These are phyloP conservation scores for Suillus spraguei DNA, from an alignment of 768 basidiomycete species.

Conservation along the genomic window DNA sequence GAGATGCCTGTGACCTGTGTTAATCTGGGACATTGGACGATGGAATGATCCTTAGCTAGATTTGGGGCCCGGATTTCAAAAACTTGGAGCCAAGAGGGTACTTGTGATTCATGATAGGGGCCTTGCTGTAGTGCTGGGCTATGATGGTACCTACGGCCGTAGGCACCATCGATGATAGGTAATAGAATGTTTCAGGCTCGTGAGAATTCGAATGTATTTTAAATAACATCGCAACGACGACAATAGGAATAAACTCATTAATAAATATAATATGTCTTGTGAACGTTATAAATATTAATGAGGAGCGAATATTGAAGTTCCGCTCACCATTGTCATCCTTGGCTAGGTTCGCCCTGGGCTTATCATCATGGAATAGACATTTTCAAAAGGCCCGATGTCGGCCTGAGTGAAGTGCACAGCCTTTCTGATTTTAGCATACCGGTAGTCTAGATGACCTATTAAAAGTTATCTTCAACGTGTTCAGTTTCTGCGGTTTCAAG, in stretches of 20 bases:
- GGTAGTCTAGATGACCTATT: not conserved
- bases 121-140: not conserved
- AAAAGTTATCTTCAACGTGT: not conserved
- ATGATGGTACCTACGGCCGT: not conserved
- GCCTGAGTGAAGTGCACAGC: not conserved
- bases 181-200: too few relatives aligned
- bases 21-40: not conserved
- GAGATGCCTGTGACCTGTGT: not conserved
- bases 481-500: not conserved
- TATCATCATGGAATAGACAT: not conserved
- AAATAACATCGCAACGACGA: too few relatives aligned
- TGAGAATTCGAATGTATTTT: too few relatives aligned
- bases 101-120: not conserved
- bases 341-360: not conserved
- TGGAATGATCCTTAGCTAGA: not conserved
- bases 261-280: too few relatives aligned
- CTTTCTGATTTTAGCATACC: not conserved
- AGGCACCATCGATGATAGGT: too few relatives aligned
- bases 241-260: too few relatives aligned
- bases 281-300: too few relatives aligned
- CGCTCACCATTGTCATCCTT: too few relatives aligned
- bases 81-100: too few relatives aligned
- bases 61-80: too few relatives aligned
- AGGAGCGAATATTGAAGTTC: too few relatives aligned
- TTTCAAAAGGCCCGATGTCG: not conserved